Evolutionary conservation across 129 eudicot genomes (phyloP).

Genomic region (Mikania micrantha): DNA sequence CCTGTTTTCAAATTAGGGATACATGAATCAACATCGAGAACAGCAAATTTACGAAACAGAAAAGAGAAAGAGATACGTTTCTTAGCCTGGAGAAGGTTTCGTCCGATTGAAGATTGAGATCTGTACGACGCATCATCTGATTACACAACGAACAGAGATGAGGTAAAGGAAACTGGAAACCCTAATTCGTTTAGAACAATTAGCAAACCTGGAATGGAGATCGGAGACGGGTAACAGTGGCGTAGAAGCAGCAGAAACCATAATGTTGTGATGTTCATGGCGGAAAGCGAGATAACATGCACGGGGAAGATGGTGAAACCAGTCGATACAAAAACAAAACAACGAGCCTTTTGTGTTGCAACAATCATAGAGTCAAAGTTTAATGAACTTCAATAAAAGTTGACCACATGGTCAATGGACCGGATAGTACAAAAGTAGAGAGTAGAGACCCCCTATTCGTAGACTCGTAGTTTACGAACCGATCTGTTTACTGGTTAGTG

Average conservation of each 20-base stretch:
- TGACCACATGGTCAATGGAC: background rate
- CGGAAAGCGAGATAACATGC: background rate
- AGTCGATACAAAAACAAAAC: no score
- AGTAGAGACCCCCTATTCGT: no score
- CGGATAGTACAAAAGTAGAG: no score
- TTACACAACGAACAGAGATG: no score
- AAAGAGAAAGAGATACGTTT: constrained; percentile 8
- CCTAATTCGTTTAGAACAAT: no score
- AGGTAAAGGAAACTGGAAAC: no score
- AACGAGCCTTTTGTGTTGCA: no score
- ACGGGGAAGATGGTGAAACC: background rate
- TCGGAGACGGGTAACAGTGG: constrained; percentile 13
- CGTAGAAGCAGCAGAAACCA: constrained; percentile 7
- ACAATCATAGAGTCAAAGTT: no score
- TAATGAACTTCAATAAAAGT: no score
- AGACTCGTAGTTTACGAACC: no score
- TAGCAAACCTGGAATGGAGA: constrained; percentile 45
- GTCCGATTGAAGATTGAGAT: constrained; percentile 32
- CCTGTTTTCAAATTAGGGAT: background rate
- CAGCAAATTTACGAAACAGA: background rate
- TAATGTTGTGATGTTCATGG: background rate
- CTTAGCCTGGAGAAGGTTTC: constrained; percentile 42
- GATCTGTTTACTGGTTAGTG: no score
- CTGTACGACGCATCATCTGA: constrained; percentile 33
- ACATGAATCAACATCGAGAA: background rate